Conservation (phyloP, 108 stramenopile genomes). For the Mediolabrus comicus region DNA sequence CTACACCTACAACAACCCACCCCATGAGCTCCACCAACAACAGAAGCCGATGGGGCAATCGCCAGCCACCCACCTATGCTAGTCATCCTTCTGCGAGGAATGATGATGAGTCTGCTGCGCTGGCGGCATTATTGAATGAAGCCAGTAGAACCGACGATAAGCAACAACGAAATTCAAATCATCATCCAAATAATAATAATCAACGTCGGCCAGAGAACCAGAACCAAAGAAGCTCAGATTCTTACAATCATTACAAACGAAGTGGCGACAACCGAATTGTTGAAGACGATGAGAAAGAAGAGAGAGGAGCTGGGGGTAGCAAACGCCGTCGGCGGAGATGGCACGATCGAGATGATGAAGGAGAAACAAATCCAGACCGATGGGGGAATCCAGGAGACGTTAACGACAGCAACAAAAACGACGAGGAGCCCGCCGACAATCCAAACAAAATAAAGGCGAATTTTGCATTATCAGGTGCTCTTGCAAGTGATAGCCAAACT, state of each 20-base stretch:
- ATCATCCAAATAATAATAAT: conserved; percentile 19
- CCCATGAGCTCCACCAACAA: conserved; percentile 17
- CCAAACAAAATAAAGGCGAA: conserved; percentile 69
- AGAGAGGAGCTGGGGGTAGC: neutral
- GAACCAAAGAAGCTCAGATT: neutral
- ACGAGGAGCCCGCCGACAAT: conserved; percentile 14
- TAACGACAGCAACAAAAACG: neutral
- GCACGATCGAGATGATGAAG: neutral
- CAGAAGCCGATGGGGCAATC: conserved; percentile 9
- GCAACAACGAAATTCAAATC: conserved; percentile 21
- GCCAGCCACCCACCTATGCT: neutral
- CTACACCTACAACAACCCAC: no score
- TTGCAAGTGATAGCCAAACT: conserved; percentile 83
- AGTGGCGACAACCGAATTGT: conserved; percentile 10
- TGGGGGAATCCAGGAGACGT: neutral
- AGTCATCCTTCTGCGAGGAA: neutral
- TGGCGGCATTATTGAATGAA: conserved; percentile 26
- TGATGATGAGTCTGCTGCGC: conserved; percentile 26
- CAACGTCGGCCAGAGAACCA: conserved; percentile 12
- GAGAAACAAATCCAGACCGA: neutral
- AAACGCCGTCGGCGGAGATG: conserved; percentile 19
- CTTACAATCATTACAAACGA: conserved; percentile 3
- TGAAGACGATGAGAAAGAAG: conserved; percentile 16
- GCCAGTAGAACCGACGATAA: conserved; percentile 15
- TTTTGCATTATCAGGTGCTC: conserved; percentile 95